Percentiles rank a stretch among this genome's conserved stretches.
Evolutionary conservation across 1,284 basidiomycete genomes (phyloP).

Genomic region (Chalciporus piperatoides): DNA sequence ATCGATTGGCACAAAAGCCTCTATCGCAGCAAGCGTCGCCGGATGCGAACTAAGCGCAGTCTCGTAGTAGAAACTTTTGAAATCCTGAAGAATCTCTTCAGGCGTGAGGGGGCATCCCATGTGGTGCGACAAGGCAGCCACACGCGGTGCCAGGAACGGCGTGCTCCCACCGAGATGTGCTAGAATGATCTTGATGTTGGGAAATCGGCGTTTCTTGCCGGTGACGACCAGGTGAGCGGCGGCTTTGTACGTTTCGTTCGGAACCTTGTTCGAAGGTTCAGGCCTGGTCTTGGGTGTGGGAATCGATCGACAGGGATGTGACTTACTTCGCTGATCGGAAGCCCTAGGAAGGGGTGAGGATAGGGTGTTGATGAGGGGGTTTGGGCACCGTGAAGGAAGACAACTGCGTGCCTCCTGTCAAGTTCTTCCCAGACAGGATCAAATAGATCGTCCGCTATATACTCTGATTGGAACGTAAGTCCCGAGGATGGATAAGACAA

Average conservation of each 20-base stretch:
- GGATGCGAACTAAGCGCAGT: constrained; percentile 59
- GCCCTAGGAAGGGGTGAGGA: constrained; percentile 56
- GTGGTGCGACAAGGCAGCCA: constrained; percentile 58
- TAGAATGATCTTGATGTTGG: constrained; percentile 57
- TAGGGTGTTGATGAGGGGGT: constrained; percentile 58
- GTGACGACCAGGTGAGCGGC: constrained; percentile 70
- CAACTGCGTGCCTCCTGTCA: constrained; percentile 49
- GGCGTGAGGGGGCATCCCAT: constrained; percentile 61
- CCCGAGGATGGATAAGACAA: not conserved
- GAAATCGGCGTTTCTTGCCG: constrained; percentile 59
- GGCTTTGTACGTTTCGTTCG: constrained; percentile 75
- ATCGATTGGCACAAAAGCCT: constrained; percentile 45
- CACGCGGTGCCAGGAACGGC: constrained; percentile 58
- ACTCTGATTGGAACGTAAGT: constrained; percentile 40
- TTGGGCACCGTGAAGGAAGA: constrained; percentile 70
- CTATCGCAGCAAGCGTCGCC: constrained; percentile 46
- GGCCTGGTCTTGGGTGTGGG: constrained; percentile 12
- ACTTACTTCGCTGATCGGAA: constrained; percentile 64
- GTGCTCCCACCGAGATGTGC: constrained; percentile 66
- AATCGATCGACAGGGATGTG: constrained; percentile 14
- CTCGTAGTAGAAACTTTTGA: constrained; percentile 67
- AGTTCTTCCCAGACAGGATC: constrained; percentile 66
- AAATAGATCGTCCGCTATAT: constrained; percentile 59
- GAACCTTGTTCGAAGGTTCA: constrained; percentile 46
- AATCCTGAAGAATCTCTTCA: constrained; percentile 62